Conservation (phyloP, 2,329 filamentous ascomycete genomes). For the Ceratocystis diversiconidia region DNA sequence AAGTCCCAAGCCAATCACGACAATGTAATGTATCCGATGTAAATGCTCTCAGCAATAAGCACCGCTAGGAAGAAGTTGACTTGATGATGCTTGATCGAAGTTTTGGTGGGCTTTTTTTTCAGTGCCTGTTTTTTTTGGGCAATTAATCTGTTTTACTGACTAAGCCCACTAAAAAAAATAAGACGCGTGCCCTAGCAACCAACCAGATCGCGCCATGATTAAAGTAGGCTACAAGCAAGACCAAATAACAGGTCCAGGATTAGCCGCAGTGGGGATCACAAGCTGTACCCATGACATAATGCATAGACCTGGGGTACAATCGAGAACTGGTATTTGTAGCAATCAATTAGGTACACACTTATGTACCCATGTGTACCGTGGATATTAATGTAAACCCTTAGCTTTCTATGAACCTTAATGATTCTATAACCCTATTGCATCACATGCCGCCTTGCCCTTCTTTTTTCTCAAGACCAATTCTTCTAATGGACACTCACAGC, state of each 20-base stretch:
- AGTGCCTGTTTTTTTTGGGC: not conserved
- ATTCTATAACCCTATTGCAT: not conserved
- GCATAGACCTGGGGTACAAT: not conserved
- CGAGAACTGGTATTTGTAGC: not conserved
- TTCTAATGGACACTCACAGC: not conserved
- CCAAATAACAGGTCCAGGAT: too few species aligned
- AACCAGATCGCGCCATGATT: not conserved
- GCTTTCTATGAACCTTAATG: too few species aligned
- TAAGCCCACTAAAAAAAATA: not conserved
- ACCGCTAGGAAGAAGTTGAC: not conserved
- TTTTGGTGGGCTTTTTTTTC: not conserved
- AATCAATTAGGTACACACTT: not conserved
- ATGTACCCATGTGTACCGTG: too few species aligned
- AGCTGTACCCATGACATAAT: not conserved
- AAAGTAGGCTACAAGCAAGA: too few species aligned
- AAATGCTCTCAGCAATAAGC: not conserved
- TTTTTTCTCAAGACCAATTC: not conserved
- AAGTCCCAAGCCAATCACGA: not conserved
- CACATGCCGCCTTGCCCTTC: not conserved
- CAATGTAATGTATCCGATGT: not conserved
- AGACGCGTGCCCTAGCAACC: not conserved
- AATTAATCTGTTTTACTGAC: not conserved
- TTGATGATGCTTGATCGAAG: not conserved
- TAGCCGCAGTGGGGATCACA: not conserved
- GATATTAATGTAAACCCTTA: too few species aligned